phyloP scores from a whole-genome alignment of 768 basidiomycete genomes.

The Lentinula edodes region DNA sequence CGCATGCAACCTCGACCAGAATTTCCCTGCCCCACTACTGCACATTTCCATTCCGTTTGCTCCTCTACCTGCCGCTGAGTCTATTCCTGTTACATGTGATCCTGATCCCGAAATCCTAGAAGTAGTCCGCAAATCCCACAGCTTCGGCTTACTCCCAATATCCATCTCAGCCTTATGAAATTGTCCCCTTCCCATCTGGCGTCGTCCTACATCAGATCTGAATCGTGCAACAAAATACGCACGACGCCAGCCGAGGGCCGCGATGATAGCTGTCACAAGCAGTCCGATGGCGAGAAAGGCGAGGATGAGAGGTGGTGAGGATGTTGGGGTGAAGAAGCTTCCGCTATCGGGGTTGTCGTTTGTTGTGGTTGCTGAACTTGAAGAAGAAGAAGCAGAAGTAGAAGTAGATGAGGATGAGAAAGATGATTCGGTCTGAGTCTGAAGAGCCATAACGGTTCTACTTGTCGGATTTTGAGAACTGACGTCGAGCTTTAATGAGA shows the following conservation, averaged over 20 bases:
- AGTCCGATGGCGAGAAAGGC: conserved; percentile 6
- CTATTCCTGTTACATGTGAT: too few species aligned
- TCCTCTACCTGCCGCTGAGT: too few species aligned
- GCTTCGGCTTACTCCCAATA: not conserved
- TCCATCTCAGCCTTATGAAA: not conserved
- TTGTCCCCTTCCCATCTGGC: not conserved
- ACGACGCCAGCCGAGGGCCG: conserved; percentile 1
- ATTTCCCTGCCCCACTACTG: not conserved
- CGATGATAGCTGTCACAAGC: not conserved
- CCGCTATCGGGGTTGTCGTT: not conserved
- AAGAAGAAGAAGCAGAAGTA: not conserved
- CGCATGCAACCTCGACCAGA: not conserved
- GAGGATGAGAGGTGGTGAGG: not conserved
- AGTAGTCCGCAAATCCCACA: conserved; percentile 2
- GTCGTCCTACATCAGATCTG: not conserved
- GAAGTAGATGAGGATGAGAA: not conserved
- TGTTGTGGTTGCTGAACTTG: not conserved
- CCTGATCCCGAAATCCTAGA: too few species aligned
- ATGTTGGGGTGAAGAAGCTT: not conserved
- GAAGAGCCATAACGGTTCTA: not conserved
- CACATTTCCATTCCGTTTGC: too few species aligned
- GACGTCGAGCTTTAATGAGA: not conserved
- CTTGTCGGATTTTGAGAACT: not conserved
- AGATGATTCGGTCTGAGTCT: not conserved
- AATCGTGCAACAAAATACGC: not conserved